Conservation (phyloP, 768 basidiomycete genomes). For the Tremella yokohamensis region DNA sequence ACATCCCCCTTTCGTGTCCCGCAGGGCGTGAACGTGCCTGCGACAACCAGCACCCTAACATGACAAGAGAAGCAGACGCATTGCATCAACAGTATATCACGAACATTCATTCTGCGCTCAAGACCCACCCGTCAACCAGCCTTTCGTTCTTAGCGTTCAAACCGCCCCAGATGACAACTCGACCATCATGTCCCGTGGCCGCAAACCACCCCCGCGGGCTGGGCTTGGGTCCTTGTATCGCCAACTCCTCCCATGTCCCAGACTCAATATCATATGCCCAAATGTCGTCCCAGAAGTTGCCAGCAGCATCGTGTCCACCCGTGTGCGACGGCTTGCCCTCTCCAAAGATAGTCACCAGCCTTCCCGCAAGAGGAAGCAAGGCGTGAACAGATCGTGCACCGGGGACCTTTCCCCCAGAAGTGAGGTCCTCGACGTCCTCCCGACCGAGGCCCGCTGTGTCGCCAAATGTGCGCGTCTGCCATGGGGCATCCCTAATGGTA, state of each 20-base stretch:
- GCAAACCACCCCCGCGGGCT: slow-evolving; percentile 55
- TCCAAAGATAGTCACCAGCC: slow-evolving; percentile 21
- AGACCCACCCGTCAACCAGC: slow-evolving; percentile 54
- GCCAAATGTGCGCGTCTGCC: slow-evolving; percentile 12
- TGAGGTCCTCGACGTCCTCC: background rate
- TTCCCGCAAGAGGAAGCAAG: slow-evolving; percentile 10
- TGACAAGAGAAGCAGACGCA: too few species aligned
- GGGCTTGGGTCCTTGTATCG: slow-evolving; percentile 3
- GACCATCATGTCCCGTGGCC: slow-evolving; percentile 15
- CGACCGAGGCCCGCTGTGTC: slow-evolving; percentile 9
- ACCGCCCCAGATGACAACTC: slow-evolving; percentile 54
- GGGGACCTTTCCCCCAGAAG: slow-evolving; percentile 2
- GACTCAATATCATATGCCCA: slow-evolving; percentile 18
- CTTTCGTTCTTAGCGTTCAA: slow-evolving; percentile 54
- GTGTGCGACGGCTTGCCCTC: slow-evolving; percentile 33
- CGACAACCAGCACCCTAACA: too few species aligned
- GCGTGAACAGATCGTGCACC: slow-evolving; percentile 25
- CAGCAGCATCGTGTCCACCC: slow-evolving; percentile 35
- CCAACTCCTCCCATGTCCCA: slow-evolving; percentile 12
- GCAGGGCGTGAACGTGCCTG: too few species aligned
- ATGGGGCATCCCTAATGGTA: background rate
- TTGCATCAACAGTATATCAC: background rate
- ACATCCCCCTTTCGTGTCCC: too few species aligned
- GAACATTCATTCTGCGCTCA: background rate
- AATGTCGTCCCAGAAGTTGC: slow-evolving; percentile 32